Conservation (phyloP, 1,284 basidiomycete species). For the Moniliophthora roreri region DNA sequence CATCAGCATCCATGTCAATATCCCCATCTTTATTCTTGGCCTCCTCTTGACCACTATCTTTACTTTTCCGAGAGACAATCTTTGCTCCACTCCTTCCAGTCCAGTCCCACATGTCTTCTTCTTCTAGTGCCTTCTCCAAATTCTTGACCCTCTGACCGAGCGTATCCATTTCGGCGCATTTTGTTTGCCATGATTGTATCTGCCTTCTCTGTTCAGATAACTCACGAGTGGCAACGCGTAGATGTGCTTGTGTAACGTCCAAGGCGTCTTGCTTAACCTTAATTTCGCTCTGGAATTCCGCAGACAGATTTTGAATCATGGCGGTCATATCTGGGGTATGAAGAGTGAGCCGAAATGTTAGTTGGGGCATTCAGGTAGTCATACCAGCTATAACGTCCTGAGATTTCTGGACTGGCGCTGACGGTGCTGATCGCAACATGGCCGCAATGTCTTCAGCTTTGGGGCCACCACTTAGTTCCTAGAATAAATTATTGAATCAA, state of each 20-base stretch:
- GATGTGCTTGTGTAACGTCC: conserved; percentile 82
- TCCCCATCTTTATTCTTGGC: not conserved
- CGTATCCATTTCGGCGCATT: conserved; percentile 77
- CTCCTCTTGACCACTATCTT: conserved; percentile 2
- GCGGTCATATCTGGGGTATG: conserved; percentile 69
- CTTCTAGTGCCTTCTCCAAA: conserved; percentile 73
- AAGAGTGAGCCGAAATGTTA: not conserved
- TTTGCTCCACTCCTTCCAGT: conserved; percentile 47
- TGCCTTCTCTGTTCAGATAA: conserved; percentile 88
- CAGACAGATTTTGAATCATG: conserved; percentile 77
- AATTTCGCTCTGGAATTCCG: conserved; percentile 84
- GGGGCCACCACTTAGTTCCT: conserved; percentile 71
- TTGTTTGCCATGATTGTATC: conserved; percentile 71
- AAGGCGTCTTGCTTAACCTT: conserved; percentile 86
- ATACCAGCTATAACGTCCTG: conserved; percentile 86
- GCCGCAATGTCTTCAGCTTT: conserved; percentile 76
- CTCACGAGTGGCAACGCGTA: conserved; percentile 87
- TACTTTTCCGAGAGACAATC: not conserved
- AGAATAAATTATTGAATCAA: too few relatives aligned
- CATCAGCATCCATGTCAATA: conserved; percentile 13
- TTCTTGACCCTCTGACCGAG: conserved; percentile 77
- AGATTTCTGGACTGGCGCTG: conserved; percentile 81
- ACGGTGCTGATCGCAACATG: conserved; percentile 66
- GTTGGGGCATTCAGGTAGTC: conserved; percentile 15
- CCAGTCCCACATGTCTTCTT: conserved; percentile 86